Base-by-base conservation (phyloP, 164 flowering plant species). In the Berberis thunbergii region DNA sequence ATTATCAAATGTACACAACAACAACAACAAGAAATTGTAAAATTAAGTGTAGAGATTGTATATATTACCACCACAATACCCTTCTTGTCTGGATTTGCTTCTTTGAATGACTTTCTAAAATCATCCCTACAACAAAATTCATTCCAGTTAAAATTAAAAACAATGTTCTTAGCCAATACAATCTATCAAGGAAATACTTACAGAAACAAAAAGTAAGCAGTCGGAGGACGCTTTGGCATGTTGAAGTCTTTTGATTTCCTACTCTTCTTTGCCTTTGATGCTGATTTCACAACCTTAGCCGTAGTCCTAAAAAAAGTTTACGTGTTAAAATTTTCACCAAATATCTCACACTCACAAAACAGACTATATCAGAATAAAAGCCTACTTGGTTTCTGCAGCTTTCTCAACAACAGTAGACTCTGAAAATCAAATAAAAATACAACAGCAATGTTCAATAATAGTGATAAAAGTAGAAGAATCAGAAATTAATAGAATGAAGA, bases 141-240 rank as follows among this genome's bases (percentile, higher is more conserved):
- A 43, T 53, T 3, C 44, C 3, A 44, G 11, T 11, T 4, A 53
- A 4, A 4, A 41, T 10, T 1, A 61, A 4, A 3, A 54, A 4
- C 49, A 64, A 55, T 8, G 4, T 5, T 43, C 4, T 39, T 2
- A 6, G n/a, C 4, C 49, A 43, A 45, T 4, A 38, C n/a, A 55
- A 52, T 52, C 3, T 52, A 10, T 52, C 12, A 52, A 2, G 10
- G 54, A 10, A 10, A 50, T 45, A 68, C 65, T 64, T 79, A 94
- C 99, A 94, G 75, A 86, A 94, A 94, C 63, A 86, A 5, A 39
- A 94, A 94, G 77, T 86, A 94, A 3, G 96, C 96, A 63, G 91
- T 85, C 10, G 79, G 83, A 69, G 97, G 96, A 12, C 97, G 91
- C 72, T 94, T 94, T 5, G 88, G 96, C 76, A 56, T 78, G 70